Base-by-base conservation (phyloP, 1,139 yeast genomes). In the Hyphopichia buzzinii region DNA sequence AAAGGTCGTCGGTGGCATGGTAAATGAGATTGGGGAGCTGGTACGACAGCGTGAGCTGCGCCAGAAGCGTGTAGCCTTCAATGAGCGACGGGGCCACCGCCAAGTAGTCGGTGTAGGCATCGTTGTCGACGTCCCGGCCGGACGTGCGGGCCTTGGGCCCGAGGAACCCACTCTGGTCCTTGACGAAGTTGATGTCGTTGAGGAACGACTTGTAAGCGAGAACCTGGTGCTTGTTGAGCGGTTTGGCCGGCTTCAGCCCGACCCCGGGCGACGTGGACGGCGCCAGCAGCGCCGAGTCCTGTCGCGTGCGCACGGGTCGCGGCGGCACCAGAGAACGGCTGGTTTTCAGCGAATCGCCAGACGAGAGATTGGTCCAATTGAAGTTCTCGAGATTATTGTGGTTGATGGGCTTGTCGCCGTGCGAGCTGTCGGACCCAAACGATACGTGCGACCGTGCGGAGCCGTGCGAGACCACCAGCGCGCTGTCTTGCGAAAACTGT, bases 151-250 rank as follows among this genome's bases (percentile, higher is more conserved):
- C 41, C 14, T 44, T 40, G 36, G 52, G 56, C 26, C 44, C 48
- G 27, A 62, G 45, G 41, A 46, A 57, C 24, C 49, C 48, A 26
- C 43, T 42, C 24, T 60, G 62, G 35, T 54, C 54, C 24, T 52
- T 36, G 14, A 48, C 49, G 39, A 57, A 56, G 44, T 54, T 53
- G 28, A 61, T 49, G 42, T 59, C 57, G 33, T 50, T 57, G 21
- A 62, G 47, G 40, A 54, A 62, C 28, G 65, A 59, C 35, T 45
- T 33, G 16, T 33, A 33, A 12, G 35, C 35, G 14, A 33, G 25
- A 14, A 33, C 22, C 22, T 33, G 35, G 28, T 33, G 27, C 16
- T 33, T 33, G 22, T 30, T 33, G 7, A 33, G 24, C 6, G 24
- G 4, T 24, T 24, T 30, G 3, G 27, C 23, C 8, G 11, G 33